phyloP scores from a whole-genome alignment of 169 alveolate species.

The Babesia ovis region DNA sequence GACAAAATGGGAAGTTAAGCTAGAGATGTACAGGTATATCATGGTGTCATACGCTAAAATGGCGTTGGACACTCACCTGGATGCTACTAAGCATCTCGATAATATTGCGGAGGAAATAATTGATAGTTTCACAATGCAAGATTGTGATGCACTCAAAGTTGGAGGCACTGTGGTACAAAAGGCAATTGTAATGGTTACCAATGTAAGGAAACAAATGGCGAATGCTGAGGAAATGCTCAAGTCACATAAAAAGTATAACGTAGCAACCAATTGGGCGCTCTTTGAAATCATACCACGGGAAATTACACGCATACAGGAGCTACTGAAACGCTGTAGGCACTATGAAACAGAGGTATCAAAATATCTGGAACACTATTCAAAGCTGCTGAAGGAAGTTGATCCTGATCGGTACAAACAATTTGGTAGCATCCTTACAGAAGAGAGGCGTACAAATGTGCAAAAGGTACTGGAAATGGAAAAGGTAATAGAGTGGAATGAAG shows the following conservation, averaged over 20 bases:
- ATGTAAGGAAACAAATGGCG: neutral
- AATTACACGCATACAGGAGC: neutral
- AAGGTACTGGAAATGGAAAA: slow-evolving; percentile 11
- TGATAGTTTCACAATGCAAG: slow-evolving; percentile 19
- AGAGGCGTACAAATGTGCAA: neutral
- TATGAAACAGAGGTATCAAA: slow-evolving; percentile 22
- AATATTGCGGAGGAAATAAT: slow-evolving; percentile 39
- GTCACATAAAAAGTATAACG: neutral
- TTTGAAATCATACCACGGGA: slow-evolving; percentile 55
- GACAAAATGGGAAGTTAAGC: slow-evolving; percentile 6
- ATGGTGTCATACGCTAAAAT: slow-evolving; percentile 42
- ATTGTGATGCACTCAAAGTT: neutral
- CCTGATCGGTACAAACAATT: neutral
- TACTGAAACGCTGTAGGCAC: slow-evolving; percentile 21
- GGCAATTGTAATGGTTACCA: neutral
- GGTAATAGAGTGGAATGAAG: slow-evolving; percentile 12
- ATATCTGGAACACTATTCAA: slow-evolving; percentile 2
- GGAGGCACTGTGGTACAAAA: neutral
- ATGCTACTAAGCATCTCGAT: slow-evolving; percentile 29
- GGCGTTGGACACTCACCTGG: slow-evolving; percentile 36
- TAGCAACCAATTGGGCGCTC: slow-evolving; percentile 38
- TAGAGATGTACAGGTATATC: slow-evolving; percentile 17
- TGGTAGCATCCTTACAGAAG: neutral
- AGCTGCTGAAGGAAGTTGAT: slow-evolving; percentile 8
- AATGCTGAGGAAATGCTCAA: neutral